Conservation (phyloP, 495 filamentous ascomycete genomes). For the Trypethelium eluteriae region DNA sequence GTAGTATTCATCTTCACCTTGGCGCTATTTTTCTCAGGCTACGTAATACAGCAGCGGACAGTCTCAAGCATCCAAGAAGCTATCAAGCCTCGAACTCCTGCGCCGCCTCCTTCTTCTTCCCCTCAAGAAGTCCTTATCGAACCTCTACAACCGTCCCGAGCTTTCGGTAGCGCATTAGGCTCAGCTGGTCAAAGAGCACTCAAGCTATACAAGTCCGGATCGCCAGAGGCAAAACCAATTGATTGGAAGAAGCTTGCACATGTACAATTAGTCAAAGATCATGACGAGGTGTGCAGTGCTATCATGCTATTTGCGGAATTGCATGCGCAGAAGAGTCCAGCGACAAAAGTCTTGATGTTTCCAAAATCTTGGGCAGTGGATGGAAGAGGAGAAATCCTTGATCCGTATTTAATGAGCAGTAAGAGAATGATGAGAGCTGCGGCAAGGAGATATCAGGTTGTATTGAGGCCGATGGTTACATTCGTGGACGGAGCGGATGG, state of each 20-base stretch:
- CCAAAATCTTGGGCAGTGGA: slow-evolving; percentile 38
- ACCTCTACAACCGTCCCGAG: slow-evolving; percentile 30
- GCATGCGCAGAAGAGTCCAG: slow-evolving; percentile 37
- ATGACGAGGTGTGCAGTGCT: slow-evolving; percentile 40
- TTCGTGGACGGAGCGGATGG: slow-evolving; percentile 26
- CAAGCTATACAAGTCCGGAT: slow-evolving; percentile 30
- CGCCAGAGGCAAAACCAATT: slow-evolving; percentile 12
- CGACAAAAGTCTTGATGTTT: slow-evolving; percentile 40
- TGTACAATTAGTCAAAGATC: slow-evolving; percentile 38
- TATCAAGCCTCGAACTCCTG: slow-evolving; percentile 42
- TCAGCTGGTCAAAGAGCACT: slow-evolving; percentile 23
- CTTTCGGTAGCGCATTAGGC: slow-evolving; percentile 24
- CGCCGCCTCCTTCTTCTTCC: slow-evolving; percentile 22
- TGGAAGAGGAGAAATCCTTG: slow-evolving; percentile 22
- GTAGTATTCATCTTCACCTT: slow-evolving; percentile 51
- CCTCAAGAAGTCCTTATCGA: slow-evolving; percentile 13
- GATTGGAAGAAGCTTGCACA: slow-evolving; percentile 40
- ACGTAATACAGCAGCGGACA: slow-evolving; percentile 62
- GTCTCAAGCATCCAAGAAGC: slow-evolving; percentile 54
- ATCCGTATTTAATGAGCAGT: slow-evolving; percentile 35
- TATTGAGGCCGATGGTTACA: slow-evolving; percentile 37
- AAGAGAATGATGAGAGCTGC: slow-evolving; percentile 38
- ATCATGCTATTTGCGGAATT: slow-evolving; percentile 43
- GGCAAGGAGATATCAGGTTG: slow-evolving; percentile 38
- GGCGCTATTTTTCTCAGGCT: slow-evolving; percentile 62